Percentiles rank a stretch among this genome's conserved stretches.
Evolutionary conservation across 2,329 filamentous ascomycete genomes (phyloP).

Genomic region (Emmonsiellopsis sp.): DNA sequence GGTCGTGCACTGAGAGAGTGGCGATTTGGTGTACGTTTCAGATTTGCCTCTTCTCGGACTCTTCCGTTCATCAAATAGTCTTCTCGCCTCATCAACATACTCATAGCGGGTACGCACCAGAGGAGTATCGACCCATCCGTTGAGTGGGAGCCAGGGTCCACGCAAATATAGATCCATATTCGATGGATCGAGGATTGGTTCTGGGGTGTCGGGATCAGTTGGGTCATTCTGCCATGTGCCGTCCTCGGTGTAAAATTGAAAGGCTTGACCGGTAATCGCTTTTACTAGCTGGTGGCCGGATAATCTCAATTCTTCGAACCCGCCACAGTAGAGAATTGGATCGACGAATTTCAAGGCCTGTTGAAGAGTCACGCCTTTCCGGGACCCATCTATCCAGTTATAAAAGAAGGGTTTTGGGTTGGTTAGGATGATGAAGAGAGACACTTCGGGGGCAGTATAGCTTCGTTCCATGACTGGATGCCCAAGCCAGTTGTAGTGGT

Average conservation of each 20-base stretch:
- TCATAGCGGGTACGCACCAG: conserved; percentile 1
- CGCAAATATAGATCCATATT: conserved; percentile 3
- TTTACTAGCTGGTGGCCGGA: conserved; percentile 5
- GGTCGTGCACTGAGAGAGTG: not conserved
- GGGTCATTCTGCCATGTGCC: conserved; percentile 10
- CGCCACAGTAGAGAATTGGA: conserved; percentile 9
- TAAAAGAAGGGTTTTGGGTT: conserved; percentile 7
- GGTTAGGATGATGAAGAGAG: conserved; percentile 8
- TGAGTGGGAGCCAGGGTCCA: conserved; percentile 9
- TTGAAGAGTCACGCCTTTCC: not conserved
- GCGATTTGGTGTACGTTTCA: not conserved
- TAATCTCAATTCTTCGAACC: not conserved
- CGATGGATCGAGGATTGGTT: conserved; percentile 3
- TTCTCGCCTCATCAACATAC: not conserved
- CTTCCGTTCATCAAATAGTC: not conserved
- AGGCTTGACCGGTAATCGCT: conserved; percentile 7
- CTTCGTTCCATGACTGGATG: conserved; percentile 7
- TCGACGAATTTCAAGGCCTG: conserved; percentile 12
- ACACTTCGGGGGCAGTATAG: conserved; percentile 11
- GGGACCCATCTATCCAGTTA: not conserved
- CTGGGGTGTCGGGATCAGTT: not conserved
- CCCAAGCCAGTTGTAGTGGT: conserved; percentile 14
- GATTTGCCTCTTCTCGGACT: not conserved
- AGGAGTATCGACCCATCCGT: conserved; percentile 7
- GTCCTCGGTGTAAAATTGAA: conserved; percentile 8